Conservation (phyloP, 148 eudicot species). For the Rhododendron henanense region DNA sequence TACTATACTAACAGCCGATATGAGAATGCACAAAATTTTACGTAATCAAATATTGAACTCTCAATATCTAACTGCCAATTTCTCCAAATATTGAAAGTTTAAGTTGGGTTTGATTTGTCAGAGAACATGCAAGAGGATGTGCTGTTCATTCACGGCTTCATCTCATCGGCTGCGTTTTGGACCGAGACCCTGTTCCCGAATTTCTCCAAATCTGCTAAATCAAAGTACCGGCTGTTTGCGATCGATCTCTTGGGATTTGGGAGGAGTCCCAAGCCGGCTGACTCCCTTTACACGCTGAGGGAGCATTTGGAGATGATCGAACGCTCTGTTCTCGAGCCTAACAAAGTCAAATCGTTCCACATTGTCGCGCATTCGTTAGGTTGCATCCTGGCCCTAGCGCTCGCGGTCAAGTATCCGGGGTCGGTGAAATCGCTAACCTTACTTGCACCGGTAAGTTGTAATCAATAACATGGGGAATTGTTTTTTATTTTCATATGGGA, state of each 20-base stretch:
- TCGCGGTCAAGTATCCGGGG: conserved; percentile 65
- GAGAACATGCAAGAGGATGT: conserved; percentile 66
- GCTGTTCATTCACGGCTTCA: conserved; percentile 88
- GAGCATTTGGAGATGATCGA: conserved; percentile 93
- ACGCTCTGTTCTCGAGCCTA: conserved; percentile 50
- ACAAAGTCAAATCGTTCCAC: conserved; percentile 73
- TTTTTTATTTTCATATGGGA: not conserved
- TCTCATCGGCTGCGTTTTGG: conserved; percentile 91
- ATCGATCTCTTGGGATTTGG: conserved; percentile 89
- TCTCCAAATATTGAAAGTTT: not conserved
- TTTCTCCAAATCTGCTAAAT: conserved; percentile 53
- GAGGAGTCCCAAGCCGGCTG: conserved; percentile 83
- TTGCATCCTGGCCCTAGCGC: conserved; percentile 85
- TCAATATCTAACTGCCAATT: too few relatives aligned
- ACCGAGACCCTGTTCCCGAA: conserved; percentile 86
- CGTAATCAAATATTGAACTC: too few relatives aligned
- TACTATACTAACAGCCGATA: too few relatives aligned
- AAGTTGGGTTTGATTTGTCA: conserved; percentile 14
- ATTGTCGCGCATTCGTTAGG: conserved; percentile 94
- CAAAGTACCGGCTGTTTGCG: conserved; percentile 68
- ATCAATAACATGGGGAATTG: too few relatives aligned
- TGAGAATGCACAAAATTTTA: not conserved
- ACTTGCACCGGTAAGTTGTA: conserved; percentile 77
- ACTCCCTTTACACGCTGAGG: conserved; percentile 70
- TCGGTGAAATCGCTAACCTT: conserved; percentile 77